Conservation (phyloP, 495 filamentous ascomycete genomes). For the Copromyces sp. region DNA sequence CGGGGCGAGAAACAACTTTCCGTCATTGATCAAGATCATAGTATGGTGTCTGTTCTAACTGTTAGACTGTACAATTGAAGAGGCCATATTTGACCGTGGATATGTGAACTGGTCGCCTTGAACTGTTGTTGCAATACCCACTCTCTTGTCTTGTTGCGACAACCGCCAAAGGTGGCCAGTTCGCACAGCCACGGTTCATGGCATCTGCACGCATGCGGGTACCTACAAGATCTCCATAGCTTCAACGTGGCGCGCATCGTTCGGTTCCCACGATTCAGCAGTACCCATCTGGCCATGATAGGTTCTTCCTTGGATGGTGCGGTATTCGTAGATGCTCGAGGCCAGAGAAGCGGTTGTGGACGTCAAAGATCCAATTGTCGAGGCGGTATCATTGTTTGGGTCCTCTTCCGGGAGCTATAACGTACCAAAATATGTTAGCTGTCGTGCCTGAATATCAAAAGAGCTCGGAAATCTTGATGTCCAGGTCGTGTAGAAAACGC, state of each 20-base stretch:
- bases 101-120: background rate
- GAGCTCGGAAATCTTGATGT: too few species aligned
- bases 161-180: background rate
- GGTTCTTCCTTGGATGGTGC: slow-evolving; percentile 18
- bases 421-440: background rate
- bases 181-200: background rate
- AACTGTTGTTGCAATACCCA: background rate
- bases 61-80: background rate
- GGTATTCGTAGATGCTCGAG: slow-evolving; percentile 25
- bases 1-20: slow-evolving; percentile 31
- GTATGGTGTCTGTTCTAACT: slow-evolving; percentile 20
- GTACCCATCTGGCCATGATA: slow-evolving; percentile 16
- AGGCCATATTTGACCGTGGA: background rate
- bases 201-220: background rate
- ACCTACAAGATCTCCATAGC: slow-evolving; percentile 20
- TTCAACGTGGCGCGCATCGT: slow-evolving; percentile 15
- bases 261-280: slow-evolving; percentile 12
- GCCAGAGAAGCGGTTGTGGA: slow-evolving; percentile 22
- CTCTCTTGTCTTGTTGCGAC: background rate
- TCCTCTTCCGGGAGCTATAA: background rate
- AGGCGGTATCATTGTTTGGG: background rate
- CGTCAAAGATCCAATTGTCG: background rate
- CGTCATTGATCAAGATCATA: slow-evolving; percentile 24
- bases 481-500: too few species aligned
- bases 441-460: background rate